These are phyloP conservation scores for Magnusiomyces suaveolens DNA, from an alignment of 1,139 yeast species.

Conservation along the genomic window DNA sequence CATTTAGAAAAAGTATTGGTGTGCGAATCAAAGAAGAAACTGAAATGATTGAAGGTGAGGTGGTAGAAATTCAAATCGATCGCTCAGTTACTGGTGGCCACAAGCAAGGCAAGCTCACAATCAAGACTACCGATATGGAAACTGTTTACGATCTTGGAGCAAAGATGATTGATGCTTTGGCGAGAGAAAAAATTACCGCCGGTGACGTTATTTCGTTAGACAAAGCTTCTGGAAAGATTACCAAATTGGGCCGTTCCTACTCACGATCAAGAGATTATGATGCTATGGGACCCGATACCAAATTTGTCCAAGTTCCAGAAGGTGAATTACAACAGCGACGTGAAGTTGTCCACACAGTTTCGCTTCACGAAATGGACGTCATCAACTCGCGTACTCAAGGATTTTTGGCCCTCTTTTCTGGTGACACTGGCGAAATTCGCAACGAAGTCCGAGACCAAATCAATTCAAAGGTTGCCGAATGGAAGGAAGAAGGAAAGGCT, in stretches of 20 bases:
- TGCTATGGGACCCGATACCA: conserved; percentile 98
- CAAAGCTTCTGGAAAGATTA: conserved; percentile 88
- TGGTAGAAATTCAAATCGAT: conserved; percentile 95
- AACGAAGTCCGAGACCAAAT: conserved; percentile 95
- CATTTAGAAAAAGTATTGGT: conserved; percentile 91
- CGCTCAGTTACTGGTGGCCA: conserved; percentile 95
- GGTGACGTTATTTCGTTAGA: conserved; percentile 96
- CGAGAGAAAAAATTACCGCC: conserved; percentile 91
- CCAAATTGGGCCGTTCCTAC: conserved; percentile 90
- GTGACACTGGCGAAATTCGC: conserved; percentile 96
- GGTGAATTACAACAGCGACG: conserved; percentile 95
- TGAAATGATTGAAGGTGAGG: conserved; percentile 96
- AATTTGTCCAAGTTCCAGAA: conserved; percentile 96
- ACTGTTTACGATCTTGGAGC: conserved; percentile 94
- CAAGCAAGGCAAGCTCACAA: conserved; percentile 94
- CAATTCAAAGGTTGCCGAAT: conserved; percentile 92
- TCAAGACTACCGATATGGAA: conserved; percentile 98
- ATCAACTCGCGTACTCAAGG: conserved; percentile 98
- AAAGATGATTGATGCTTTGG: conserved; percentile 93
- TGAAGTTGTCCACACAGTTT: conserved; percentile 92
- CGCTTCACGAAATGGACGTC: conserved; percentile 95
- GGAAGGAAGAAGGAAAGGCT: conserved; percentile 99
- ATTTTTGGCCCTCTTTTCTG: conserved; percentile 87
- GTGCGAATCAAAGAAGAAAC: conserved; percentile 94
- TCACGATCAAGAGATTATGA: conserved; percentile 96